Conservation (phyloP, 495 filamentous ascomycete genomes). For the Neurospora sp. region DNA sequence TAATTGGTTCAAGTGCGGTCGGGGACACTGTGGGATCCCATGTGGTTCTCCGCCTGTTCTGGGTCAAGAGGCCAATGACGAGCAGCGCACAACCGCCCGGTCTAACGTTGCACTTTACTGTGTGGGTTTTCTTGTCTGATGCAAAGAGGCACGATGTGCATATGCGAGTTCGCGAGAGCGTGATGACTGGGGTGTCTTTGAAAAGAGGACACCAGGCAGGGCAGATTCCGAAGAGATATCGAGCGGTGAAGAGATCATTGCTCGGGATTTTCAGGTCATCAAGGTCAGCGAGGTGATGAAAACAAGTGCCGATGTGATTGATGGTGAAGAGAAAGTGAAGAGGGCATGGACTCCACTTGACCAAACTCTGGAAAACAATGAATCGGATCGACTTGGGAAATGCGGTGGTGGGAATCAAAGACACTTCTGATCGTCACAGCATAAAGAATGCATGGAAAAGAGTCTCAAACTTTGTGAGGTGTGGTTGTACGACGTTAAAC, state of each 20-base stretch:
- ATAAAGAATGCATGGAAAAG: neutral
- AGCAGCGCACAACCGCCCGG: neutral
- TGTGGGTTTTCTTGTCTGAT: neutral
- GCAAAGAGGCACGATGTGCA: neutral
- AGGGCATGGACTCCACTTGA: neutral
- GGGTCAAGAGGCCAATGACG: neutral
- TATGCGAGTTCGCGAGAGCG: neutral
- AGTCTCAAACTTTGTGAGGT: neutral
- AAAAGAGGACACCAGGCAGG: too few species aligned
- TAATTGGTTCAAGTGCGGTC: neutral
- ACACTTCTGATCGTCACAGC: neutral
- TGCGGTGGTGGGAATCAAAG: neutral
- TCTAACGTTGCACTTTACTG: neutral
- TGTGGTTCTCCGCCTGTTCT: neutral
- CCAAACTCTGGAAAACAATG: neutral
- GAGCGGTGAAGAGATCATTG: neutral
- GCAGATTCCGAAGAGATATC: too few species aligned
- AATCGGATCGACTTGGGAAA: neutral
- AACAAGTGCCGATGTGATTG: neutral
- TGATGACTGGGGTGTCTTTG: neutral
- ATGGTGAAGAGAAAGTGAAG: neutral
- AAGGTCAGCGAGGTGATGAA: neutral
- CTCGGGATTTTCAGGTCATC: neutral
- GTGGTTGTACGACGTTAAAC: neutral
- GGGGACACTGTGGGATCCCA: neutral